A percentile compares a stretch with the other conserved stretches of the same genome.
These are phyloP conservation scores for Sugiyamaella lignohabitans DNA, from an alignment of 805 yeast genomes.

Conservation along the genomic window DNA sequence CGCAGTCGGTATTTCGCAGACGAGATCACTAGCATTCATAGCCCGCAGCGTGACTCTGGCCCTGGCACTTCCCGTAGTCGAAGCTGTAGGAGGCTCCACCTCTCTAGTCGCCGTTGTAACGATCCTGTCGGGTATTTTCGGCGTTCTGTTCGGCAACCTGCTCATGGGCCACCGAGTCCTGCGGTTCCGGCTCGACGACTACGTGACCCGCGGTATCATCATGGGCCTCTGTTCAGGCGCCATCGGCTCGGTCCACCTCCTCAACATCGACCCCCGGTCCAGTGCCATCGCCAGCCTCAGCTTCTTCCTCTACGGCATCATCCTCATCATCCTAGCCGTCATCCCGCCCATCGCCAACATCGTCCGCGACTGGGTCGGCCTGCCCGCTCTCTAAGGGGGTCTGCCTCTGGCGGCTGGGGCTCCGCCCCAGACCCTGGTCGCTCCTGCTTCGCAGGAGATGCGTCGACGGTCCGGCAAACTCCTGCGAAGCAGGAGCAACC, in stretches of 20 bases:
- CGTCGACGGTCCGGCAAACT: too few species aligned
- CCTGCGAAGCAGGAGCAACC: too few species aligned
- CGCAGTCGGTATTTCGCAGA: slow-evolving; percentile 54
- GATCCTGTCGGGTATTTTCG: slow-evolving; percentile 67
- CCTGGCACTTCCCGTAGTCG: slow-evolving; percentile 66
- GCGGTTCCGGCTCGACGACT: slow-evolving; percentile 54
- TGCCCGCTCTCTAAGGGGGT: slow-evolving; percentile 8
- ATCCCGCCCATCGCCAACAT: slow-evolving; percentile 48
- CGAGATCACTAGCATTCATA: slow-evolving; percentile 63
- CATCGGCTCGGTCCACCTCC: slow-evolving; percentile 69
- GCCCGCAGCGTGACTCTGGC: slow-evolving; percentile 78
- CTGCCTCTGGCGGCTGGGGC: too few species aligned
- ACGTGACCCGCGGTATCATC: slow-evolving; percentile 68
- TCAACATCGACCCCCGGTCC: slow-evolving; percentile 67
- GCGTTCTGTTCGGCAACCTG: slow-evolving; percentile 61
- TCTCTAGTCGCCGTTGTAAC: slow-evolving; percentile 75
- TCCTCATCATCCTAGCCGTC: slow-evolving; percentile 63
- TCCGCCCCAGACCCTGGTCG: too few species aligned
- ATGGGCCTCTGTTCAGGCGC: slow-evolving; percentile 78
- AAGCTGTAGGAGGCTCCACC: slow-evolving; percentile 60
- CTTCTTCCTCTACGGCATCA: slow-evolving; percentile 65
- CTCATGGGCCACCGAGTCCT: slow-evolving; percentile 38
- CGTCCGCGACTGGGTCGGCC: slow-evolving; percentile 30
- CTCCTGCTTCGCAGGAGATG: too few species aligned
- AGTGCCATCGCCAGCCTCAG: slow-evolving; percentile 71